phyloP scores from a whole-genome alignment of 305 asterid genomes.

The Euphrasia arctica region DNA sequence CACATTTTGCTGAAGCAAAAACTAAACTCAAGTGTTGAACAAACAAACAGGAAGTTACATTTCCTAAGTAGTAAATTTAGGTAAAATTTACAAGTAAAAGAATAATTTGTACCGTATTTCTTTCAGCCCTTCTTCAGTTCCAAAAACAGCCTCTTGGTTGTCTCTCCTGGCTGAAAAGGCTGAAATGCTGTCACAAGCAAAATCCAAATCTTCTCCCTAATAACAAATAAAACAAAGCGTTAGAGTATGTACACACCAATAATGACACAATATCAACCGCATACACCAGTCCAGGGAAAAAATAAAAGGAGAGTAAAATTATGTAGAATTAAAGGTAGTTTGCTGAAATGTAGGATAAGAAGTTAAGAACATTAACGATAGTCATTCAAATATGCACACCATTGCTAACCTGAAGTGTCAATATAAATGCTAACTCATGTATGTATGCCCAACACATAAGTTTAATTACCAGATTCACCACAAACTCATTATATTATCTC shows the following conservation, averaged over 20 bases:
- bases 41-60: slow-evolving; percentile 12
- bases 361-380: too few relatives aligned
- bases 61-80: slow-evolving; percentile 10
- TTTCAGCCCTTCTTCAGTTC: slow-evolving; percentile 97
- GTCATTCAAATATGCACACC: too few relatives aligned
- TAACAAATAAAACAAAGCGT: slow-evolving; percentile 25
- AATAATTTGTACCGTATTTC: slow-evolving; percentile 65
- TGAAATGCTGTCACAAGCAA: slow-evolving; percentile 95
- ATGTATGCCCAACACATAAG: not conserved
- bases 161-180: slow-evolving; percentile 96
- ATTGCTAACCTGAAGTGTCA: too few relatives aligned
- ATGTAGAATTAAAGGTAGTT: not conserved
- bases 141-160: slow-evolving; percentile 98
- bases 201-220: slow-evolving; percentile 97
- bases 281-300: slow-evolving; percentile 1
- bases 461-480: slow-evolving; percentile 20
- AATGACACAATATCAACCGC: not conserved
- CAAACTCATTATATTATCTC: not conserved
- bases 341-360: too few relatives aligned
- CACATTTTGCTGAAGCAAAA: slow-evolving; percentile 12
- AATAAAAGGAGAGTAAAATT: slow-evolving; percentile 4
- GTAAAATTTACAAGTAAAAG: slow-evolving; percentile 15
- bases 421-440: not conserved
- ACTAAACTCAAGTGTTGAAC: slow-evolving; percentile 9
- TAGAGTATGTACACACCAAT: slow-evolving; percentile 9